Evolutionary conservation across 2,329 filamentous ascomycete genomes (phyloP), one percentile per base, ranked within the genome.

Genomic region (Macrophomina phaseolina): DNA sequence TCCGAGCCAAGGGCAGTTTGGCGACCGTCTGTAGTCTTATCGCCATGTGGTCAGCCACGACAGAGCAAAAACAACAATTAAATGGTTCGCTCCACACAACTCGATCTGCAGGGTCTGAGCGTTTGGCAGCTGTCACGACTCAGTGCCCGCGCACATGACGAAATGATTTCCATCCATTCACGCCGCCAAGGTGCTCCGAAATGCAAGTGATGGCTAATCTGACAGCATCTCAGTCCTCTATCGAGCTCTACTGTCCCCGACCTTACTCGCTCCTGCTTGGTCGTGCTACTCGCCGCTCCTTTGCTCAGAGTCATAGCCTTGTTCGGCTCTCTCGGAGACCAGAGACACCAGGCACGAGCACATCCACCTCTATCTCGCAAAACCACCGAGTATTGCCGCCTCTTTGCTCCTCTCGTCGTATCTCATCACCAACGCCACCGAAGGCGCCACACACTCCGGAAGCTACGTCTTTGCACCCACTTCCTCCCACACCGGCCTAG

Each of bases 381-480:
- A 42, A 14, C 48, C 18, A 55, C 34, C 48, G 36, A 42, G 18
- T 45, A 64, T 23, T n/a, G 46, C 23, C 46, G 88, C 81, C 2
- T 84, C 86, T 49, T 86, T 78, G 58, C 84, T 76, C 0, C 73
- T 71, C 12, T 72, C 68, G 67, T 87, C 84, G 23, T 23, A 23
- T 0, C 77, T 79, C 79, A 88, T 85, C 18, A 88, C 70, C 40
- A 82, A 75, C 0, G 78, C 83, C 0, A 81, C 84, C 4, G 79
- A 81, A 2, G 77, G 79, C 1, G 85, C 86, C 0, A 87, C 85
- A 0, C 74, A 79, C 1, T 78, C 76, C 0, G 84, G 74, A 0
- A 78, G 69, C 73, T 88, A 86, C 0, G 81, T 70, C 14, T 78
- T 74, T 45, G 81, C 75, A 0, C 80, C 78, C 5, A 81, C 73